Evolutionary conservation across 768 basidiomycete species (phyloP).

Genomic region (Lyophyllum atratum): DNA sequence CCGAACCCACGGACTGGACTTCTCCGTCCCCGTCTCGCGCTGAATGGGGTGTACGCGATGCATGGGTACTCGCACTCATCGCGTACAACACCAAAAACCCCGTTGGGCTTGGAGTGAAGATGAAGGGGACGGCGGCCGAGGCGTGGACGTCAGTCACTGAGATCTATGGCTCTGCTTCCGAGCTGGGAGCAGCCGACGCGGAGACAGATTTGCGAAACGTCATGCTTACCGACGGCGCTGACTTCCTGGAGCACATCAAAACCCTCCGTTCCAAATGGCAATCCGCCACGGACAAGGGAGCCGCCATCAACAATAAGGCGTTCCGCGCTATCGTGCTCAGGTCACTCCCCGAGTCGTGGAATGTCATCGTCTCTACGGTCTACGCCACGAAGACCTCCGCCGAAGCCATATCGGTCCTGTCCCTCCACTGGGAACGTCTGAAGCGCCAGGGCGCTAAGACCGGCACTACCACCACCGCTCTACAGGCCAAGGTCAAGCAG

Average conservation of each 20-base stretch:
- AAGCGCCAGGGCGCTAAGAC: neutral
- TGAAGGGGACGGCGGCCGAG: neutral
- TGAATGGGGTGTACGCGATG: slow-evolving; percentile 1
- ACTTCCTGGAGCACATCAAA: neutral
- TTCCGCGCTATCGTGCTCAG: neutral
- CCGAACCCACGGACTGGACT: neutral
- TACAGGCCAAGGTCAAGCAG: neutral
- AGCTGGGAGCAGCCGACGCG: neutral
- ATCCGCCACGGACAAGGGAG: neutral
- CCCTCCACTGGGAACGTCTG: neutral
- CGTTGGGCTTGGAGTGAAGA: neutral
- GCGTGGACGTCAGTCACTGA: neutral
- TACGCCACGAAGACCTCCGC: neutral
- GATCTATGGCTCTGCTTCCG: neutral
- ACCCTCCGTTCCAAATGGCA: neutral
- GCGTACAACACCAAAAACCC: neutral
- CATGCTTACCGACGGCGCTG: neutral
- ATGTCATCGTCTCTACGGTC: neutral
- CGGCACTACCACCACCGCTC: neutral
- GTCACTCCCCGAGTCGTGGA: neutral
- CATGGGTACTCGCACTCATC: neutral
- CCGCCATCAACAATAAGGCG: neutral
- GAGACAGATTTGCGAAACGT: neutral
- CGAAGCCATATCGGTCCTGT: neutral
- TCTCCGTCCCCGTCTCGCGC: neutral